These are phyloP conservation scores for Boletus pseudo-olivaceus DNA, from an alignment of 768 basidiomycete genomes.

Conservation along the genomic window DNA sequence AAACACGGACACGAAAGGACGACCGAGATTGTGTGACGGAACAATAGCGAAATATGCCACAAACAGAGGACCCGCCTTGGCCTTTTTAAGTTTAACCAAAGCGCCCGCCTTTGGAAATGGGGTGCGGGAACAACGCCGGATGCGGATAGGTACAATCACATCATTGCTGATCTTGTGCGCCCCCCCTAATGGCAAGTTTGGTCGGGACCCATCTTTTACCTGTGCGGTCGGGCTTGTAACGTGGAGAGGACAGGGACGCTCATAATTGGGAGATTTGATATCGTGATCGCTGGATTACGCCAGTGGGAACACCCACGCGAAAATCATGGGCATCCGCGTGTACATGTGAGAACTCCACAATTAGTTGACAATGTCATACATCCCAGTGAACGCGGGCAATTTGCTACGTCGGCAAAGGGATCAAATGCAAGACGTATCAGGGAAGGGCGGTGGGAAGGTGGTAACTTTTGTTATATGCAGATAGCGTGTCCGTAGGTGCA, in stretches of 20 bases:
- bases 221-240: conserved; percentile 1
- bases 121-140: neutral
- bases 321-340: conserved; percentile 7
- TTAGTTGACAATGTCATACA: neutral
- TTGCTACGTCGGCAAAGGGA: neutral
- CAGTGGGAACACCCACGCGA: conserved; percentile 15
- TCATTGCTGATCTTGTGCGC: conserved; percentile 2
- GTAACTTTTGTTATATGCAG: neutral
- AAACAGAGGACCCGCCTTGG: neutral
- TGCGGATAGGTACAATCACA: conserved; percentile 19
- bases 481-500: neutral
- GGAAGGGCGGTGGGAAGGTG: neutral
- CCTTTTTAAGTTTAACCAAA: conserved; percentile 17
- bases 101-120: conserved; percentile 9
- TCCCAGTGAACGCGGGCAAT: neutral
- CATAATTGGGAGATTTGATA: conserved; percentile 17
- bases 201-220: neutral
- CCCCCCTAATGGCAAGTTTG: conserved; percentile 2
- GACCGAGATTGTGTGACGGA: neutral
- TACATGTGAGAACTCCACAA: conserved; percentile 2
- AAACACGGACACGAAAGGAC: neutral
- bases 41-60: conserved; percentile 1
- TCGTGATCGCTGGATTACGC: conserved; percentile 8
- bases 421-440: neutral
- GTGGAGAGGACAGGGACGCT: conserved; percentile 9